Percentiles rank a stretch among this genome's conserved stretches.
These are phyloP conservation scores for Yarrowia deformans DNA, from an alignment of 805 yeast species.

Conservation along the genomic window DNA sequence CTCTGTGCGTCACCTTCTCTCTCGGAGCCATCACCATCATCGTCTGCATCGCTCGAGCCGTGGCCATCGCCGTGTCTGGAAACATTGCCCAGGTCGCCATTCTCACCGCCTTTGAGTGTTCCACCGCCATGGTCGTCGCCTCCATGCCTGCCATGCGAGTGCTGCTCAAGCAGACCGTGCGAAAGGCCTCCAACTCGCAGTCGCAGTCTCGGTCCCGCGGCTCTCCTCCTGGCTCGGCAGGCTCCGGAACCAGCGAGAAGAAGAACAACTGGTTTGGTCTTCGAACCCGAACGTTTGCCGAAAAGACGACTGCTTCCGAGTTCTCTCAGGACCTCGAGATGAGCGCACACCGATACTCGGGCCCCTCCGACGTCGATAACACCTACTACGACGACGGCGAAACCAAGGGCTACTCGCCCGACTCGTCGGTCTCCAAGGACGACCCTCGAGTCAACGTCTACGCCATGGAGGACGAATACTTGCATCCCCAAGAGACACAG, in stretches of 20 bases:
- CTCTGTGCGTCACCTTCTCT: slow-evolving; percentile 46
- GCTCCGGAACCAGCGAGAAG: slow-evolving; percentile 28
- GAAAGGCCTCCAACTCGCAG: slow-evolving; percentile 34
- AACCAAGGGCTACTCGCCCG: slow-evolving; percentile 21
- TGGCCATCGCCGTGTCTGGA: slow-evolving; percentile 43
- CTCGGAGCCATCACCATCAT: slow-evolving; percentile 45
- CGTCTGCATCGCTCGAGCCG: slow-evolving; percentile 45
- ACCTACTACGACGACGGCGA: slow-evolving; percentile 34
- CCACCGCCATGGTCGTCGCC: slow-evolving; percentile 45
- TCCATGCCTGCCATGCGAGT: slow-evolving; percentile 45
- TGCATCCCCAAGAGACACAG: slow-evolving; percentile 3
- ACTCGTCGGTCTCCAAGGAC: slow-evolving; percentile 27
- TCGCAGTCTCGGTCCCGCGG: slow-evolving; percentile 25
- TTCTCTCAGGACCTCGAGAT: slow-evolving; percentile 32
- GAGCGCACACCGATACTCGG: slow-evolving; percentile 23
- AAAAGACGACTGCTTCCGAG: slow-evolving; percentile 16
- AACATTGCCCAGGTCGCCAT: slow-evolving; percentile 44
- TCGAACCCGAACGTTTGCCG: slow-evolving; percentile 30
- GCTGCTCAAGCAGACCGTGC: slow-evolving; percentile 40
- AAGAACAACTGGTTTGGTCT: slow-evolving; percentile 34
- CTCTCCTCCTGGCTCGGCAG: slow-evolving; percentile 32
- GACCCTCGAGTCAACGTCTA: slow-evolving; percentile 15
- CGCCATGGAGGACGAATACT: slow-evolving; percentile 33
- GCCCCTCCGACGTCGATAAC: slow-evolving; percentile 16
- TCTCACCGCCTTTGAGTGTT: slow-evolving; percentile 46